Base-by-base conservation (phyloP, 1,284 basidiomycete genomes). In the Apiotrichum veenhuisii region DNA sequence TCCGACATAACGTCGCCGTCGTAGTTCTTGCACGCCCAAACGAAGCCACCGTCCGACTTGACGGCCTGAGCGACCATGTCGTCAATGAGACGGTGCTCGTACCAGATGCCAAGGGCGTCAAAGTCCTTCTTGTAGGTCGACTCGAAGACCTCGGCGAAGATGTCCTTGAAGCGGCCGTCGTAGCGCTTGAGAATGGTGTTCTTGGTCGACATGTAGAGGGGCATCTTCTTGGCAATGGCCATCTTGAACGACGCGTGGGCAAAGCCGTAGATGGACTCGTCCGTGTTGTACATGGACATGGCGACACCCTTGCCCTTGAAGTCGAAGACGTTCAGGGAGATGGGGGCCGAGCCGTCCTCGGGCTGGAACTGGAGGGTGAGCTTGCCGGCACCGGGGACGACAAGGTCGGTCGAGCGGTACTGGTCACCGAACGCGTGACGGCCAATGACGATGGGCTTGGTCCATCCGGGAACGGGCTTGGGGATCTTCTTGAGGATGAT, bases 221-320 rank as follows among this genome's bases (percentile, higher is more conserved):
- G 88, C 83, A 97, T 87, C 79, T 92, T 91, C 86, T 98, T 98
- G 43, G 84, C 77, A 57, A 98, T 77, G n/a, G 92, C 95, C 89
- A 98, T 95, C 82, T 97, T 97, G 84, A 98, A 98, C 41, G 89
- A 93, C 10, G 94, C 84, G 79, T 98, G 94, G 3, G 95, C 95
- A 72, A 98, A 98, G 27, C 95, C 95, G 38, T 80, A 82, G 71
- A 98, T 98, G 3, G 89, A 93, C 69, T 94, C 90, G 66, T 94
- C 90, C 18, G 91, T 95, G 80, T 95, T 96, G 80, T 95, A 96
- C 91, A 94, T 94, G 67, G 85, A 83, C 83, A 93, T 83, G 14
- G 91, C 92, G 42, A 95, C 89, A 69, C 93, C 93, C 55, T 82
- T 83, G 33, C 86, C 88, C 75, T 89, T 86, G 81, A 96, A 97